Base-by-base conservation (phyloP, 306 rosid species). In the Sicyos edulis region DNA sequence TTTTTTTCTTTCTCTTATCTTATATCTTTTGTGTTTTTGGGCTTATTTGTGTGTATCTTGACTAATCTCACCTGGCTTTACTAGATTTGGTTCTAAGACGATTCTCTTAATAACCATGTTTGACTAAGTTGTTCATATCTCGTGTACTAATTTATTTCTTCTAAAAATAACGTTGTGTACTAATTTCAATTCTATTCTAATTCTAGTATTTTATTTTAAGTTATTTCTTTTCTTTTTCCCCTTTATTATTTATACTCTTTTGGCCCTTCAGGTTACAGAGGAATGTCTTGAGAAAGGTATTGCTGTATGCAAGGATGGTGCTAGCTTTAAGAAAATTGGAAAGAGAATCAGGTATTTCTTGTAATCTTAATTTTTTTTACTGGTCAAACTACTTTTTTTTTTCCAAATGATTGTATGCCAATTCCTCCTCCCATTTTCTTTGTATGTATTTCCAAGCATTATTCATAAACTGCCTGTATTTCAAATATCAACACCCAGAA, bases 281-380 rank as follows among this genome's bases (percentile, higher is more conserved):
- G 97, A 93, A 72, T 93, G 99, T 78, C 76, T 93, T 84, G 99
- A 88, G 79, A 93, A 73, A 74, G 97, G 96, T 77, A 93, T 93
- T 82, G 89, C 96, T 64, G 85, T 84, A 72, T 93, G 99, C 89
- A 87, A 85, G 81, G 96, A 87, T 69, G 99, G 99, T 81, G 91
- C 85, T 71, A 82, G 85, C 76, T 93, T 88, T 81, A 91, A 80
- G 74, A 91, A 91, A 86, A 91, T 93, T 78, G 99, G 99, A 75
- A 93, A 93, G 81, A 85, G 77, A 81, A 91, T 93, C 71, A 91
- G 99, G 99, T 93, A 79, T 17, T 10, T 10, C 59, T 22, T 59
- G 42, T 76, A 67, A 12, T 13, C 37, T 66, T 53, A 44, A 11
- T 44, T 42, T 40, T 37, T 21, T 66, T n/a, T 20, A 66, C 20